Evolutionary conservation across 441 rosid genomes (phyloP).

Genomic region (Theobroma grandiflorum): DNA sequence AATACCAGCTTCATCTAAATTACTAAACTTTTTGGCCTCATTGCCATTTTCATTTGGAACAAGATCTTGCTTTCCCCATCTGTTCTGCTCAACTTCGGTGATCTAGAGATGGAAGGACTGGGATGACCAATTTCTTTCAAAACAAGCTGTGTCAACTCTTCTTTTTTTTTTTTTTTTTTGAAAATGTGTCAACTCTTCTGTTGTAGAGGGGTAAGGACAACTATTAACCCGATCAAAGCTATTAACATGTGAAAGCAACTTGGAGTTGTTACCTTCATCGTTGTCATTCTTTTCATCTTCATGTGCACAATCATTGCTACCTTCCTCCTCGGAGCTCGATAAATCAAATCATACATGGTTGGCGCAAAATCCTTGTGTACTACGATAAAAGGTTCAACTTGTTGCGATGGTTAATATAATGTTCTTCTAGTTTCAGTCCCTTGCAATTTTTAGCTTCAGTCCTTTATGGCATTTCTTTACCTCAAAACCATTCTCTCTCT

Average conservation of each 20-base stretch:
- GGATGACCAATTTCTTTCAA: slow-evolving; percentile 52
- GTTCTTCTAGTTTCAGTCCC: slow-evolving; percentile 56
- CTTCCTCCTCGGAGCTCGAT: slow-evolving; percentile 84
- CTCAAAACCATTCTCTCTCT: slow-evolving; percentile 55
- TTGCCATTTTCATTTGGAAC: slow-evolving; percentile 35
- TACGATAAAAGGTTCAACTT: slow-evolving; percentile 72
- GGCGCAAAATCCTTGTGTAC: slow-evolving; percentile 64
- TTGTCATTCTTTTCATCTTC: slow-evolving; percentile 38
- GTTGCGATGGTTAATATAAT: slow-evolving; percentile 64
- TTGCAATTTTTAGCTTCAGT: slow-evolving; percentile 45
- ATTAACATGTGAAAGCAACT: slow-evolving; percentile 33
- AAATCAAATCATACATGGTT: slow-evolving; percentile 83
- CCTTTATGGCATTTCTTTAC: slow-evolving; percentile 49
- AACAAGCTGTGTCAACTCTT: slow-evolving; percentile 51
- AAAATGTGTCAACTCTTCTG: slow-evolving; percentile 71
- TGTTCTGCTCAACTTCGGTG: slow-evolving; percentile 50
- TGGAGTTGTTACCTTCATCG: slow-evolving; percentile 30
- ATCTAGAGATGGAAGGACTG: slow-evolving; percentile 41
- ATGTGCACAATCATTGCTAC: slow-evolving; percentile 46
- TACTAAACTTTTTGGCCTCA: slow-evolving; percentile 35
- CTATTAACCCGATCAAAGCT: slow-evolving; percentile 58
- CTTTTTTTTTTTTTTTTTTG: too few relatives aligned
- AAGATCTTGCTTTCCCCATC: slow-evolving; percentile 33
- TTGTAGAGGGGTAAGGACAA: slow-evolving; percentile 97
- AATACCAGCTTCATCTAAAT: slow-evolving; percentile 50